Evolutionary conservation across 1,284 basidiomycete species (phyloP), one percentile per base, ranked within the genome.

Genomic region (Phylloboletellus chloephorus): DNA sequence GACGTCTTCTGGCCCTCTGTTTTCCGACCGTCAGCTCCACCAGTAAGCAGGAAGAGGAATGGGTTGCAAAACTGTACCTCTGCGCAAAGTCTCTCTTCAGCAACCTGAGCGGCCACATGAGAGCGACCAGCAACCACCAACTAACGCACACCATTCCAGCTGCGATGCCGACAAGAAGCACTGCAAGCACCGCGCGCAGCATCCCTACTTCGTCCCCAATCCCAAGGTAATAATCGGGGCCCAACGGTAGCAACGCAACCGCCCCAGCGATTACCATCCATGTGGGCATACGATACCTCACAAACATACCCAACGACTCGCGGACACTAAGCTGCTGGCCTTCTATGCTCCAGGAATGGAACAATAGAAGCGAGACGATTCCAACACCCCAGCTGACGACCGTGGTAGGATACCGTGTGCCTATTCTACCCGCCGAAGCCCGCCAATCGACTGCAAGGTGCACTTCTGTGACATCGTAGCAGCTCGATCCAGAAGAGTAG

Each of bases 371-470:
- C 1, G 74, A 68, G 0, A 78, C 72, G 41, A 88, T 68, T 1
- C 80, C 88, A 2, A 82, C 61, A 1, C 76, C 67, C 87, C 89
- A 94, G 19, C 74, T 73, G 2, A 82, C 60, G 0, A 82, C 54
- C 1, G 79, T 79, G 22, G 77, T 79, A 37, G 82, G 76, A 60
- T 88, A 90, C n/a, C 91, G 71, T 9, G 78, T 66, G 3, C 79
- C 76, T 60, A 75, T 74, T 35, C 88, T 72, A 4, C 86, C 86
- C 7, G 85, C 46, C 2, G 79, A 82, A n/a, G 74, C 69, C 57
- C 69, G 67, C 76, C 78, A 80, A 55, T 90, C 83, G 4, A 91
- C 54, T 6, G 64, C 58, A 10, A 93, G 53, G 0, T 54, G 48
- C 2, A 91, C 48, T 2, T 60, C 63, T 0, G 63, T 48, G 3